Percentiles rank a stretch among this genome's conserved stretches.
These are phyloP conservation scores for Brassica incana DNA, from an alignment of 345 rosid genomes.

Conservation along the genomic window DNA sequence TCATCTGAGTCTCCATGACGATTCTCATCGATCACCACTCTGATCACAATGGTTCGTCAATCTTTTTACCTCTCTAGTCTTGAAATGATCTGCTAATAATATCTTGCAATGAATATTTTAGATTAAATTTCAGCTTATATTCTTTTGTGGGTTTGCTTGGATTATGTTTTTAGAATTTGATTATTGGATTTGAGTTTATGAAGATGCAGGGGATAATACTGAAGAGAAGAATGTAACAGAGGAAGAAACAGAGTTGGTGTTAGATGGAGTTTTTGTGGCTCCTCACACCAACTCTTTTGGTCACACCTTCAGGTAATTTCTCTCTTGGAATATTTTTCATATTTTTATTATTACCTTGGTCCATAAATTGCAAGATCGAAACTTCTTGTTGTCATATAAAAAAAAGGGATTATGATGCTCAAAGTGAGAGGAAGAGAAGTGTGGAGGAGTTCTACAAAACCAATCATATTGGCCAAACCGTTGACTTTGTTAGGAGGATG, in stretches of 20 bases:
- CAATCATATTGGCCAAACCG: constrained; percentile 80
- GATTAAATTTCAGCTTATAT: background rate
- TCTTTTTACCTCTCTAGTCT: background rate
- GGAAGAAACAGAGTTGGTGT: constrained; percentile 48
- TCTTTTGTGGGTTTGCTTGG: background rate
- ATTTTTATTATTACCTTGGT: background rate
- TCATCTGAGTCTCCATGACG: constrained; percentile 28
- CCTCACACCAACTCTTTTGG: constrained; percentile 79
- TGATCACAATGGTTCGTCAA: constrained; percentile 26
- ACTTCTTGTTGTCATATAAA: background rate
- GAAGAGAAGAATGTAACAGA: constrained; percentile 44
- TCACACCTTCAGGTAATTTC: constrained; percentile 67
- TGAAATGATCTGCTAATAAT: background rate
- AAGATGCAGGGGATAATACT: constrained; percentile 34
- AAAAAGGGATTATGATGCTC: constrained; percentile 68
- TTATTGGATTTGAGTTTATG: background rate
- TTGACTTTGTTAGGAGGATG: constrained; percentile 64
- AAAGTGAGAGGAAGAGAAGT: constrained; percentile 64
- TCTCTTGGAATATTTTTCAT: background rate
- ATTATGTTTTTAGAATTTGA: background rate
- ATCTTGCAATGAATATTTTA: background rate
- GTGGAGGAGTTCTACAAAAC: constrained; percentile 73
- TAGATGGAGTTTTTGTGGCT: constrained; percentile 59
- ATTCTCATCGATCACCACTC: constrained; percentile 19
- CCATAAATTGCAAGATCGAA: background rate